These are phyloP conservation scores for Kwoniella newhampshirensis DNA, from an alignment of 768 basidiomycete genomes.

Conservation along the genomic window DNA sequence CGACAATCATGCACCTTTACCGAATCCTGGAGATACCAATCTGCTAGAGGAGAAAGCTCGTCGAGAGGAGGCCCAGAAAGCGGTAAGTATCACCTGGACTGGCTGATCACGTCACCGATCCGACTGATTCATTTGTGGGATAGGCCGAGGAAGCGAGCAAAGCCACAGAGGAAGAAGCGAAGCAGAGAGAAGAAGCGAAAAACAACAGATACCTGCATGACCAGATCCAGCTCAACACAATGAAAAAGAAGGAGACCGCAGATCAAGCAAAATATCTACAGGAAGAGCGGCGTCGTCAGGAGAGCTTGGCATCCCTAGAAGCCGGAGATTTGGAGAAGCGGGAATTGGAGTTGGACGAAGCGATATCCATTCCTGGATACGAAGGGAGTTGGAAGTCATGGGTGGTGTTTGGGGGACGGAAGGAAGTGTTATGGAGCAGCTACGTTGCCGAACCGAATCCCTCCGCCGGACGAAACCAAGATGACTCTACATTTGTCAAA, in stretches of 20 bases:
- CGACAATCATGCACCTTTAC: constrained; percentile 45
- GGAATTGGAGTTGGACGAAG: constrained; percentile 27
- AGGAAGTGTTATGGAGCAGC: constrained; percentile 40
- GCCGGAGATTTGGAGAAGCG: constrained; percentile 41
- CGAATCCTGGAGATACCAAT: constrained; percentile 35
- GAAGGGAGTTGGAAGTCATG: constrained; percentile 35
- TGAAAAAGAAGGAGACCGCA: constrained; percentile 24
- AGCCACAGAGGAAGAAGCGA: constrained; percentile 24
- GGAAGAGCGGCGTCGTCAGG: constrained; percentile 27
- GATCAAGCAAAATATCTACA: constrained; percentile 31
- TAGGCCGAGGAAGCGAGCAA: constrained; percentile 36
- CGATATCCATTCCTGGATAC: constrained; percentile 32
- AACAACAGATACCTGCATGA: constrained; percentile 35
- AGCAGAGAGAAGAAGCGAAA: constrained; percentile 27
- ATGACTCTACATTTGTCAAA: constrained; percentile 25
- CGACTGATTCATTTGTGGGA: neutral
- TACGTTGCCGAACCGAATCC: constrained; percentile 44
- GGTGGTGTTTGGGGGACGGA: constrained; percentile 40
- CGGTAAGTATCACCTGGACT: too few species aligned
- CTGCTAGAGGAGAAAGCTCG: constrained; percentile 50
- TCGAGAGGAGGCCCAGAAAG: constrained; percentile 43
- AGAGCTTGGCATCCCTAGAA: constrained; percentile 28
- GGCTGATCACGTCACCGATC: neutral
- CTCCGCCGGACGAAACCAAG: constrained; percentile 1
- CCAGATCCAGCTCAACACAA: constrained; percentile 38